Percentiles rank a stretch among this genome's conserved stretches.
Conservation (phyloP, 768 basidiomycete genomes). For the Tubosaeta sp. region DNA sequence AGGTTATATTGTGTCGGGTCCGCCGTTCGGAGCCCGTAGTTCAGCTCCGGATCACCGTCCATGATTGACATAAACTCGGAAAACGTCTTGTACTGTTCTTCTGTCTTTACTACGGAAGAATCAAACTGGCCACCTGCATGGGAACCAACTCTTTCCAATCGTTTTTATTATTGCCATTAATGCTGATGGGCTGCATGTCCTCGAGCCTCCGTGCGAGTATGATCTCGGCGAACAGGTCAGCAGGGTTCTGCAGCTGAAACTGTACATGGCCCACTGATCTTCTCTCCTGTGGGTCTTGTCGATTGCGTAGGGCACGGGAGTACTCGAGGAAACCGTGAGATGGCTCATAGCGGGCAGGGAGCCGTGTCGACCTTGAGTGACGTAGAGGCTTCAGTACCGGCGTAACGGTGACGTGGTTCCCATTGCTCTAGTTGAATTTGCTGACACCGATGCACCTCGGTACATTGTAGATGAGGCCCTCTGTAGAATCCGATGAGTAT, state of each 20-base stretch:
- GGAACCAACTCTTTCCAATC: neutral
- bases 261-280: constrained; percentile 16
- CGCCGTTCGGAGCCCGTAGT: neutral
- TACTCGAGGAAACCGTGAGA: constrained; percentile 8
- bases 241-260: constrained; percentile 12
- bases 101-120: neutral
- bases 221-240: neutral
- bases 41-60: constrained; percentile 1
- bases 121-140: neutral
- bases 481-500: too few relatives aligned
- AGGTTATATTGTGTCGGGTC: constrained; percentile 3
- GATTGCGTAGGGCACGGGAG: too few relatives aligned
- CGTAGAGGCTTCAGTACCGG: neutral
- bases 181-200: neutral
- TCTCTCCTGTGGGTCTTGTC: constrained; percentile 14
- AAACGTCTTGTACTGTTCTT: neutral
- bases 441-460: too few relatives aligned
- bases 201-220: neutral
- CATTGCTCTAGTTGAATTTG: too few relatives aligned
- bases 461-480: too few relatives aligned
- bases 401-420: neutral
- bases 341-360: constrained; percentile 5
- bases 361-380: neutral
- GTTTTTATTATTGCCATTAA: neutral
- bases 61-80: neutral